These are phyloP conservation scores for Metschnikowia hibisci DNA, from an alignment of 805 yeast species.

Conservation along the genomic window DNA sequence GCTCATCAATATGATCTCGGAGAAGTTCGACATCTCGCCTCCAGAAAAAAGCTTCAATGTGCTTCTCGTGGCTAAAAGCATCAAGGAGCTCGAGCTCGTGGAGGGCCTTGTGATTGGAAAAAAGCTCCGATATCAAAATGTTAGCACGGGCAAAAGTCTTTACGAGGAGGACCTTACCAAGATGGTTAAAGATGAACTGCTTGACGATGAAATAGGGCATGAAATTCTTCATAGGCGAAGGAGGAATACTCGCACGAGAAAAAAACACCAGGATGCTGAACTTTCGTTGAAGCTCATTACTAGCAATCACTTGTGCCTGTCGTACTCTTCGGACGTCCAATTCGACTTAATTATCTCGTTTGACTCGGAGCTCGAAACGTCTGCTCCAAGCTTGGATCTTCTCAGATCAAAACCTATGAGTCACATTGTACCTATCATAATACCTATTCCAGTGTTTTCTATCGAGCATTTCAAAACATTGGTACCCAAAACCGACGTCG, in stretches of 20 bases:
- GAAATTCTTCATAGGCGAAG: conserved; percentile 11
- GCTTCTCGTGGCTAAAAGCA: conserved; percentile 52
- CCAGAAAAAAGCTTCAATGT: conserved; percentile 17
- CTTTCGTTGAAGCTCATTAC: conserved; percentile 15
- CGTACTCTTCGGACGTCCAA: conserved; percentile 8
- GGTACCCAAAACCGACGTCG: conserved; percentile 21
- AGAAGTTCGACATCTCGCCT: conserved; percentile 14
- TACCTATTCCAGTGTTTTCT: conserved; percentile 35
- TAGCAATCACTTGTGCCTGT: conserved; percentile 14
- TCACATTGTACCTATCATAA: conserved; percentile 27
- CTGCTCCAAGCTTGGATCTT: conserved; percentile 35
- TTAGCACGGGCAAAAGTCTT: conserved; percentile 56
- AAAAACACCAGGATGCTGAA: conserved; percentile 6
- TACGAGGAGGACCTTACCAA: conserved; percentile 32
- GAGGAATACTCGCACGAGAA: background rate
- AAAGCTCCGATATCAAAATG: conserved; percentile 57
- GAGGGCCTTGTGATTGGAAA: conserved; percentile 80
- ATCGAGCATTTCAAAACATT: conserved; percentile 27
- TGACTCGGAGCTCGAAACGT: conserved; percentile 29
- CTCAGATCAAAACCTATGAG: conserved; percentile 20
- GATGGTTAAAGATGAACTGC: conserved; percentile 7
- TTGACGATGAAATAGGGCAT: conserved; percentile 11
- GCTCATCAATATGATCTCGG: conserved; percentile 36
- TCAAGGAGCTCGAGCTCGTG: conserved; percentile 70
- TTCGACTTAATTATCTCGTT: conserved; percentile 36